Evolutionary conservation across 495 filamentous ascomycete genomes (phyloP), one percentile per base, ranked within the genome.

Genomic region (Aspergillus biplanus): DNA sequence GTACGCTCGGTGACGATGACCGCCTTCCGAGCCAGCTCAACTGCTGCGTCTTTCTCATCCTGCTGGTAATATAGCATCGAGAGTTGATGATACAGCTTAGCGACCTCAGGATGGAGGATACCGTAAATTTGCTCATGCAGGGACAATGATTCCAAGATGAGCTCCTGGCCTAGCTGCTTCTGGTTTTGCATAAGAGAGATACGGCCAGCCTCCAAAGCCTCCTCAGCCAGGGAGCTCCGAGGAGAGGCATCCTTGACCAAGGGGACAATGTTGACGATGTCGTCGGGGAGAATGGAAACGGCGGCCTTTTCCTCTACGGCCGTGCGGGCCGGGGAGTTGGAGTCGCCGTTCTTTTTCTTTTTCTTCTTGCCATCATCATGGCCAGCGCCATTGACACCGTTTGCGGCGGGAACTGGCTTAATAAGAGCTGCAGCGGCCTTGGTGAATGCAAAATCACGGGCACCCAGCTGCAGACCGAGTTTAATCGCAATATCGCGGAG

Each of bases 81-180:
- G 33, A 99, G 82, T 44, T 89, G 90, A 75, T 96, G 91, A 80
- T 99, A 99, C 37, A 96, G 88, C 73, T 94, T 87, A 58, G 94
- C 93, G 66, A 98, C 93, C 77, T 99, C 96, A 11, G 96, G 92
- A 73, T 99, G 96, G 27, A 99, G 83, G 46, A 97, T 93, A 61
- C 96, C 96, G 69, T 99, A 99, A 70, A 99, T 97, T 76, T 99
- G 96, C 78, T 99, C 96, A 69, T 99, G 92, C 34, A 99, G 83
- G 52, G 95, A 96, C 63, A 99, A 82, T 21, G 93, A 97, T 73
- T 99, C 96, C 50, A 98, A 81, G 42, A 99, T 85, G 55, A 99
- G 86, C 73, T 98, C 95, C 78, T 97, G 94, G 56, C 96, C 96
- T 52, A 98, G 84, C 74, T 97, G 94, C 79, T 93, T 93, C 78